phyloP scores from a whole-genome alignment of 2,329 filamentous ascomycete genomes.

The Phialophora tarda region DNA sequence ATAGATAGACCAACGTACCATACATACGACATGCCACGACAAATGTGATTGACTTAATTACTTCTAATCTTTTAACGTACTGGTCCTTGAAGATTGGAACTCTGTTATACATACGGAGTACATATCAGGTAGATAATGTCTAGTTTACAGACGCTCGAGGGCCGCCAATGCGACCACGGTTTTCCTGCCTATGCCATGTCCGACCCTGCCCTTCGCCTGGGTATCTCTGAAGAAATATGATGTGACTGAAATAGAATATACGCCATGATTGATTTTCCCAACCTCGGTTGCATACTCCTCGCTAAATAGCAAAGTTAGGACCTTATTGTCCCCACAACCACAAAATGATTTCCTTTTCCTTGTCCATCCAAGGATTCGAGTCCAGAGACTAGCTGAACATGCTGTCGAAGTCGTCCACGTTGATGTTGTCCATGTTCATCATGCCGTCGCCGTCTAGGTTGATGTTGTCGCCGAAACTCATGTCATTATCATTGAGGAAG shows the following conservation, averaged over 20 bases:
- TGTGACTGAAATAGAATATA: background rate
- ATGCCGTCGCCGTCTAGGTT: constrained; percentile 44
- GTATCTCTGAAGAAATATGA: constrained; percentile 13
- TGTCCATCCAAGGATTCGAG: background rate
- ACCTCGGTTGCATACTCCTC: background rate
- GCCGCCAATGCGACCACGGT: background rate
- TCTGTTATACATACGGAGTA: constrained; percentile 2
- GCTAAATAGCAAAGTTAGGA: background rate
- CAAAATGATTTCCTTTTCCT: background rate
- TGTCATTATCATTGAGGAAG: constrained; percentile 49
- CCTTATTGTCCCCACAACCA: background rate
- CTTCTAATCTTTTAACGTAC: background rate
- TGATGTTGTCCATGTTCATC: constrained; percentile 33
- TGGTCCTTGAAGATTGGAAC: background rate
- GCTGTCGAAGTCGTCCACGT: constrained; percentile 33
- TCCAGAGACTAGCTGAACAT: constrained; percentile 32
- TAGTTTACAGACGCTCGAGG: background rate
- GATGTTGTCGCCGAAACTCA: constrained; percentile 52
- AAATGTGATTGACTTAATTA: background rate
- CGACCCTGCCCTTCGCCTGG: constrained; percentile 4
- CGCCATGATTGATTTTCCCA: background rate
- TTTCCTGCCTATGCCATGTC: background rate
- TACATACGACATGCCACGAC: too few relatives aligned
- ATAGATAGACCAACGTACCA: background rate
- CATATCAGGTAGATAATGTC: background rate